Base-by-base conservation (phyloP, 257 asterid genomes). In the Handroanthus guayacan region DNA sequence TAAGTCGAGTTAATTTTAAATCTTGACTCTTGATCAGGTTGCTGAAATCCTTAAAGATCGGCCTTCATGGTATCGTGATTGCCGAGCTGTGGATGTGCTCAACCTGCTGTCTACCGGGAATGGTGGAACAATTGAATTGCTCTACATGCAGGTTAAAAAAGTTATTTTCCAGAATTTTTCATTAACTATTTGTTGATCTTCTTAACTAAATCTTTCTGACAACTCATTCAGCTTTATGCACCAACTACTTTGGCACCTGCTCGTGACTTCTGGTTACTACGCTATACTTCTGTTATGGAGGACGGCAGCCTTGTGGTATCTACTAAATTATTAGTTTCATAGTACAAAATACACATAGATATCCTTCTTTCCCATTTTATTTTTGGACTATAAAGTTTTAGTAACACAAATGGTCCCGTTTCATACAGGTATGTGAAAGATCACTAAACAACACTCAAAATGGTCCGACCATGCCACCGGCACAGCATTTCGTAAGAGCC, bases 251-350 rank as follows among this genome's bases (percentile, higher is more conserved):
- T 92, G 78, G 97, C 99, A 9, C 97, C 97, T 45, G 97, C 97
- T 81, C 98, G 99, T 67, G 99, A 95, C 80, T 91, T 95, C 82
- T 95, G 98, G 98, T 77, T 95, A 47, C 83, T 95, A 9, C 97
- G 98, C 48, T 91, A 95, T 75, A 95, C 99, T 34, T 93, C 98
- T 55, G 91, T 91, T 36, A 90, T 89, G 98, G 99, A 93, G 85
- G 98, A 95, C 51, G 98, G 99, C 43, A 95, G 97, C 84, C 98
- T 95, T n/a, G 98, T 91, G 91, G 98, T 95, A 84, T 13, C 82
- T 50, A 34, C 65, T 44, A 20, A 57, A 4, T 13, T 60, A 44
- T 51, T 52, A 41, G 51, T 44, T 58, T 8, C 75, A 11, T 13
- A 10, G 18, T 31, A 5, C 34, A 51, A 69, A 45, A 39, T 38